phyloP scores from a whole-genome alignment of 108 stramenopile genomes.

The Skeletonema menzelii region DNA sequence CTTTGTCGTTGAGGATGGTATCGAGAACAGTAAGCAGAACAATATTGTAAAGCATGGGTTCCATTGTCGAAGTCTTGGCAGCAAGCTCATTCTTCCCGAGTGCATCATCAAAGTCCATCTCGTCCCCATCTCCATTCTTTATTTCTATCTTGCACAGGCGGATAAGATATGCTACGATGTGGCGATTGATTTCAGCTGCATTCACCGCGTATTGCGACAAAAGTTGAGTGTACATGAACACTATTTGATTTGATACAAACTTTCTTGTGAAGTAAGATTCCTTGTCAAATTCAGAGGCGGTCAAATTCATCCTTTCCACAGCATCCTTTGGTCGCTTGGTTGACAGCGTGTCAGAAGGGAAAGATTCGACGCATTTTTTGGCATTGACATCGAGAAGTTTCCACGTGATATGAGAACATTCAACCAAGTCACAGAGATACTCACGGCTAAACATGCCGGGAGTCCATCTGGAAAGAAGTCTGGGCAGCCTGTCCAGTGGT shows the following conservation, averaged over 20 bases:
- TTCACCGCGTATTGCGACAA: conserved; percentile 79
- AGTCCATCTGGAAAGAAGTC: conserved; percentile 67
- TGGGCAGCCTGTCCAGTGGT: conserved; percentile 78
- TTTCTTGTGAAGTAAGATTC: conserved; percentile 64
- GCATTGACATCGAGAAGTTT: conserved; percentile 74
- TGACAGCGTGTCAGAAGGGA: conserved; percentile 23
- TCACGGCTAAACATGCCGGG: conserved; percentile 75
- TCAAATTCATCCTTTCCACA: conserved; percentile 61
- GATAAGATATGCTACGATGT: conserved; percentile 73
- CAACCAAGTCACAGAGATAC: conserved; percentile 84
- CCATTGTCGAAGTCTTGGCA: conserved; percentile 61
- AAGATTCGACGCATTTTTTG: conserved; percentile 24
- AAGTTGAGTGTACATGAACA: conserved; percentile 81
- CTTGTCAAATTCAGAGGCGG: conserved; percentile 79
- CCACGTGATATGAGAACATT: conserved; percentile 68
- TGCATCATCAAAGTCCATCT: conserved; percentile 35
- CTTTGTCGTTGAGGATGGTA: conserved; percentile 69
- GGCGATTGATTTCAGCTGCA: conserved; percentile 75
- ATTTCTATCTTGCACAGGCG: conserved; percentile 67
- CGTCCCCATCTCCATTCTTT: conserved; percentile 37
- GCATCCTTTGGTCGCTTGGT: conserved; percentile 49
- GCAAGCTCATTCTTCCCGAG: conserved; percentile 51
- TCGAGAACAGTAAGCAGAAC: conserved; percentile 65
- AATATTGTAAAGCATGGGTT: conserved; percentile 88
- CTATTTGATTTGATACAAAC: conserved; percentile 75